A percentile compares a stretch with the other conserved stretches of the same genome.
Conservation (phyloP, 306 rosid species). For the Astragalus glycyphyllos region DNA sequence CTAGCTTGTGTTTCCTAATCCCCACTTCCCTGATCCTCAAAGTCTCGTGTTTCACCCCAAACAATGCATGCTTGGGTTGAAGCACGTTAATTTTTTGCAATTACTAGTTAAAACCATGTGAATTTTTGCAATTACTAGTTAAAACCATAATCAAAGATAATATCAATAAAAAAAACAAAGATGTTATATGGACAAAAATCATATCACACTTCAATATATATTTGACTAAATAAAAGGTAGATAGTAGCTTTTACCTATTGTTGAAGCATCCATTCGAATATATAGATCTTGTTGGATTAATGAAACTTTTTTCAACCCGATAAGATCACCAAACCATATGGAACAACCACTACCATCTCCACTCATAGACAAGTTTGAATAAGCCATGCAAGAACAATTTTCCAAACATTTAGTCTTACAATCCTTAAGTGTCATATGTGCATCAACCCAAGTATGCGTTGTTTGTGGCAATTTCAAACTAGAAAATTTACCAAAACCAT, state of each 20-base stretch:
- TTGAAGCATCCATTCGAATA: conserved; percentile 31
- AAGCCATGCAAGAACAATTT: conserved; percentile 37
- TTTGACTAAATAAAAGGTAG: background rate
- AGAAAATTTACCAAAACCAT: conserved; percentile 34
- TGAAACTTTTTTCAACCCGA: conserved; percentile 4
- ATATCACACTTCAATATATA: no score
- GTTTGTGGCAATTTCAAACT: conserved; percentile 42
- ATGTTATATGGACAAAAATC: no score
- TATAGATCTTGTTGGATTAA: background rate
- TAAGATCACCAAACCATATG: conserved; percentile 31
- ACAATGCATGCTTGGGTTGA: no score
- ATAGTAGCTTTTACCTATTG: background rate
- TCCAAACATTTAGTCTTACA: conserved; percentile 21
- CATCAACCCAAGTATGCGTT: conserved; percentile 27
- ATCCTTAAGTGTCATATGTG: background rate
- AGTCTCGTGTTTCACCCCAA: no score
- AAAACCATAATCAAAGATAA: no score
- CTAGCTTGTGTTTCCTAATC: no score
- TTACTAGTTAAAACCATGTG: no score
- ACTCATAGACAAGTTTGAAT: background rate
- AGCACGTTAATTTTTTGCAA: no score
- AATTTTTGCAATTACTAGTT: no score
- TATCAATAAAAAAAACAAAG: no score
- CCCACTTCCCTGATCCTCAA: no score
- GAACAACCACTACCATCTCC: conserved; percentile 28